Conservation (phyloP, 2,329 filamentous ascomycete genomes). For the Fusarium succisae region DNA sequence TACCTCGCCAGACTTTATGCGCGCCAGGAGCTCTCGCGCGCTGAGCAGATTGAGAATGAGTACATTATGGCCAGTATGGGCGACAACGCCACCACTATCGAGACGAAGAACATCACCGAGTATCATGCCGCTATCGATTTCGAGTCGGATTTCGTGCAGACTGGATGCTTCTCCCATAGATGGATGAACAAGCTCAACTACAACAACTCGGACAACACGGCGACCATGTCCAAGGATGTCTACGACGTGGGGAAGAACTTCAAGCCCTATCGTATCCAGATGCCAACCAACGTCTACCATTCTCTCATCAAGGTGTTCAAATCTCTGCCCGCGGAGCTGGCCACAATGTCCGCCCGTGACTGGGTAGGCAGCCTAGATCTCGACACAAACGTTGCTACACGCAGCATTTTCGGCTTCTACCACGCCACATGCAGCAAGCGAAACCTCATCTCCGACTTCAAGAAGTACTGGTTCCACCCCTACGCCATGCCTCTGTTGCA, state of each 20-base stretch:
- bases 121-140: conserved; percentile 32
- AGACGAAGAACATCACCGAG: conserved; percentile 21
- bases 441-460: conserved; percentile 45
- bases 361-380: conserved; percentile 19
- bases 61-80: background rate
- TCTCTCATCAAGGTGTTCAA: conserved; percentile 15
- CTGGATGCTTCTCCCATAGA: conserved; percentile 17
- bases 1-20: conserved; percentile 56
- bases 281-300: conserved; percentile 23
- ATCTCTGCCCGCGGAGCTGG: conserved; percentile 1
- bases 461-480: conserved; percentile 52
- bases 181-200: conserved; percentile 28
- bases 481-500: conserved; percentile 45
- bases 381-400: conserved; percentile 42
- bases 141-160: conserved; percentile 30
- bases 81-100: conserved; percentile 9
- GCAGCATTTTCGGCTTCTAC: conserved; percentile 49
- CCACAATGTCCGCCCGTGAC: conserved; percentile 16
- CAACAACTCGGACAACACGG: conserved; percentile 19
- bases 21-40: conserved; percentile 54
- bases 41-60: conserved; percentile 40
- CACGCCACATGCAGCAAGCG: conserved; percentile 53
- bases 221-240: conserved; percentile 13
- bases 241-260: conserved; percentile 17
- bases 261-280: conserved; percentile 20